Evolutionary conservation across 1,139 yeast genomes (phyloP).

Genomic region (Blastobotrys malaysiensis): DNA sequence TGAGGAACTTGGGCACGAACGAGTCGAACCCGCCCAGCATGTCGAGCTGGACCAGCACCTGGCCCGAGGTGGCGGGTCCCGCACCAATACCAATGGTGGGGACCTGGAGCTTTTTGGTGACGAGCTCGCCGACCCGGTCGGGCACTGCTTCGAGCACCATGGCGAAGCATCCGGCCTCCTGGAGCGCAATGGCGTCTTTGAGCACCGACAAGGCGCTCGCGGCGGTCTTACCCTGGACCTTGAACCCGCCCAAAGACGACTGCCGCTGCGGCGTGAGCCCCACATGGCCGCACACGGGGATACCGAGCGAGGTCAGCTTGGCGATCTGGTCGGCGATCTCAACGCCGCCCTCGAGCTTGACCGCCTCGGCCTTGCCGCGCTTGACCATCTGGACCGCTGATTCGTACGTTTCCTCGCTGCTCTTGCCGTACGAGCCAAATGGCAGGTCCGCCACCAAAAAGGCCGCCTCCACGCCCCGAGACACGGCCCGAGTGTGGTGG

Average conservation of each 20-base stretch:
- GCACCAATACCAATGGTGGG: conserved; percentile 98
- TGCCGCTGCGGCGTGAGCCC: conserved; percentile 91
- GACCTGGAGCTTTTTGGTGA: conserved; percentile 53
- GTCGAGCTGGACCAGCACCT: conserved; percentile 84
- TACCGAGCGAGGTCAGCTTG: conserved; percentile 58
- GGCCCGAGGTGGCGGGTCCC: conserved; percentile 79
- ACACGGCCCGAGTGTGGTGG: conserved; percentile 69
- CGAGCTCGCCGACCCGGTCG: conserved; percentile 55
- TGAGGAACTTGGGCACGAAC: conserved; percentile 69
- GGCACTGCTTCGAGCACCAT: conserved; percentile 86
- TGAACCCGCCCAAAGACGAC: conserved; percentile 77
- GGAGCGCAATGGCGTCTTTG: conserved; percentile 63
- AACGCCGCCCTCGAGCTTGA: conserved; percentile 83
- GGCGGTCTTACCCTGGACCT: conserved; percentile 68
- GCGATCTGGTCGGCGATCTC: conserved; percentile 48
- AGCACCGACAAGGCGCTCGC: conserved; percentile 53
- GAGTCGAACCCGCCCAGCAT: conserved; percentile 62
- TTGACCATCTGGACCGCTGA: conserved; percentile 59
- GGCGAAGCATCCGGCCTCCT: conserved; percentile 72
- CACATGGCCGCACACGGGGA: conserved; percentile 88
- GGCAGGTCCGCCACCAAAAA: conserved; percentile 85
- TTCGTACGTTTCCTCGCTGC: conserved; percentile 57
- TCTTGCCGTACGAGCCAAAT: conserved; percentile 74
- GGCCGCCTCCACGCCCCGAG: conserved; percentile 61
- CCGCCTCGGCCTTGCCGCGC: conserved; percentile 63